phyloP scores from a whole-genome alignment of 371 early-diverging fungal species.

The Syncephalastrum monosporum region DNA sequence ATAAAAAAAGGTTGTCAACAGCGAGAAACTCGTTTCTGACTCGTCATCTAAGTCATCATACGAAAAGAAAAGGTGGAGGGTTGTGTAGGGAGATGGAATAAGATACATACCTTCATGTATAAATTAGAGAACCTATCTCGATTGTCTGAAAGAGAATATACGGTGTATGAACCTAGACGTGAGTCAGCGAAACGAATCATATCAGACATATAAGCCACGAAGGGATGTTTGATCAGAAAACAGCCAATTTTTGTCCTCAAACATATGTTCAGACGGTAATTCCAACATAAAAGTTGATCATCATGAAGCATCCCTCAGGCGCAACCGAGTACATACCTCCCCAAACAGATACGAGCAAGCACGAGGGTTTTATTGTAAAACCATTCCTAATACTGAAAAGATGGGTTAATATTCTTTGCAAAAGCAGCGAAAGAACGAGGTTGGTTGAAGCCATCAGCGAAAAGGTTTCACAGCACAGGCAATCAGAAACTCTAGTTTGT shows the following conservation, averaged over 20 bases:
- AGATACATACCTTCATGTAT: no score
- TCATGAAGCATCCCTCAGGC: slow-evolving; percentile 17
- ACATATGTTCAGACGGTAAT: slow-evolving; percentile 45
- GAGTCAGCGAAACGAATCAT: no score
- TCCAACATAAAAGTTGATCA: slow-evolving; percentile 48
- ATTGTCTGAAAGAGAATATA: no score
- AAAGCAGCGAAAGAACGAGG: slow-evolving; percentile 4
- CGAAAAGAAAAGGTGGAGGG: no score
- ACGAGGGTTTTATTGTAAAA: no score
- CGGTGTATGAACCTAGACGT: no score
- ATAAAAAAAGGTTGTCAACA: slow-evolving; percentile 60
- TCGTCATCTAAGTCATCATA: slow-evolving; percentile 70
- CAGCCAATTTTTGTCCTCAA: slow-evolving; percentile 47
- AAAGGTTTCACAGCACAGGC: slow-evolving; percentile 41
- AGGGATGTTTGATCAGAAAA: slow-evolving; percentile 27
- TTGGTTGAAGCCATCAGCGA: slow-evolving; percentile 35
- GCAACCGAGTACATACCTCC: no score
- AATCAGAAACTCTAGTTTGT: slow-evolving; percentile 63
- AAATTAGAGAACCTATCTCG: no score
- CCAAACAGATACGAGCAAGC: no score
- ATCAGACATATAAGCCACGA: no score
- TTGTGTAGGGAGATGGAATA: no score
- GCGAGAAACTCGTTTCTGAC: slow-evolving; percentile 68
- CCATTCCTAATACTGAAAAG: slow-evolving; percentile 3
- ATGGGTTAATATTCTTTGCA: background rate